Evolutionary conservation across 805 yeast species (phyloP), one percentile per base, ranked within the genome.

Genomic region (Candida verbasci): DNA sequence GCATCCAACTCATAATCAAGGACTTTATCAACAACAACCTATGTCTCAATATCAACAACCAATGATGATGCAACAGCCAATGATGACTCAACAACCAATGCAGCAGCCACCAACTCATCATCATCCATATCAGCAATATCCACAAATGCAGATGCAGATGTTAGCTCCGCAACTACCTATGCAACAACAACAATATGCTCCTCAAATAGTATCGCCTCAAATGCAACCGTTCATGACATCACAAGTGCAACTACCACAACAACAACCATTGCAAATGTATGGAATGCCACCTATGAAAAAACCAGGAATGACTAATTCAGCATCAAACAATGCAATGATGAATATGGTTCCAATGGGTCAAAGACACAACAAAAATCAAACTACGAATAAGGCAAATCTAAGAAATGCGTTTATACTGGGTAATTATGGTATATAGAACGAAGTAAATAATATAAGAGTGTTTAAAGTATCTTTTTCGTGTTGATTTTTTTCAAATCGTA

Each of bases 321-420:
- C 20, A 4, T 9, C 24, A 12, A 16, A 9, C 17, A 22, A 31
- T 17, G 28, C 35, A 17, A 62, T 78, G 3, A 58, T 76, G 50
- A 61, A 57, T 46, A 57, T 60, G 24, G 62, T 75, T 60, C 84
- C 83, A 4, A 46, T 68, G 5, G 62, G 70, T 4, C 59, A 50
- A 16, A 57, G 50, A 36, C 41, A 28, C 36, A 48, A 58, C 35
- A 68, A 69, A 50, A 76, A 65, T 49, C 55, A 60, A 35, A 60
- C 53, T 17, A 56, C 65, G 24, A 75, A 75, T 46, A 77, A 80
- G 48, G 80, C 76, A 28, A 67, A 71, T 36, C 65, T 83, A 30
- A 69, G 87, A 47, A 72, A 77, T 35, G 85, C 86, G 2, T 68
- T 83, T 33, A 73, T 75, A 49, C 77, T 74, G 39, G 84, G 83